Evolutionary conservation across 768 basidiomycete species (phyloP).

Genomic region (Mycena crocata): DNA sequence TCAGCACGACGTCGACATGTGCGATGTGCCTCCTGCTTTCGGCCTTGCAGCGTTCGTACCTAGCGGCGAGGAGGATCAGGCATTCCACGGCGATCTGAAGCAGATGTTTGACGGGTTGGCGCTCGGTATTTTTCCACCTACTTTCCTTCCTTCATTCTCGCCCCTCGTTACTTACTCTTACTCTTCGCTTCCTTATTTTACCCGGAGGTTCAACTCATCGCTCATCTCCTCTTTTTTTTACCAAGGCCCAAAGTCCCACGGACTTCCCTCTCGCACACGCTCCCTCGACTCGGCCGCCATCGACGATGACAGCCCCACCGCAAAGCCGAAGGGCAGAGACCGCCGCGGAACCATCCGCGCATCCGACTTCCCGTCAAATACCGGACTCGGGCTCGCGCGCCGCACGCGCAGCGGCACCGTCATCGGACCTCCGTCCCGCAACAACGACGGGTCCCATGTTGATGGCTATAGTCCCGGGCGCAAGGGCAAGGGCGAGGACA

Average conservation of each 20-base stretch:
- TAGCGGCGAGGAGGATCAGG: conserved; percentile 7
- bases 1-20: conserved; percentile 44
- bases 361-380: conserved; percentile 53
- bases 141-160: neutral
- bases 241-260: too few relatives aligned
- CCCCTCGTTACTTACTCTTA: too few relatives aligned
- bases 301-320: conserved; percentile 8
- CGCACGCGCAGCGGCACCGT: conserved; percentile 53
- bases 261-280: conserved; percentile 34
- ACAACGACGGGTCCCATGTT: too few relatives aligned
- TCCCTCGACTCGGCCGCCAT: conserved; percentile 36
- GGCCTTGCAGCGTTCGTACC: neutral
- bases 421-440: conserved; percentile 40
- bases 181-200: too few relatives aligned
- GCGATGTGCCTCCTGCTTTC: conserved; percentile 29
- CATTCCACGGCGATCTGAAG: conserved; percentile 24
- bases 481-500: too few relatives aligned
- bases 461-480: too few relatives aligned
- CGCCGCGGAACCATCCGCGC: conserved; percentile 56
- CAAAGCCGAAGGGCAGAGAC: conserved; percentile 18
- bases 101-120: conserved; percentile 37
- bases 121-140: conserved; percentile 19
- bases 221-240: too few relatives aligned
- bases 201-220: too few relatives aligned
- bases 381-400: conserved; percentile 38